These are phyloP conservation scores for Raddia guianensis DNA, from an alignment of 176 grass and related monocot species.

Conservation along the genomic window DNA sequence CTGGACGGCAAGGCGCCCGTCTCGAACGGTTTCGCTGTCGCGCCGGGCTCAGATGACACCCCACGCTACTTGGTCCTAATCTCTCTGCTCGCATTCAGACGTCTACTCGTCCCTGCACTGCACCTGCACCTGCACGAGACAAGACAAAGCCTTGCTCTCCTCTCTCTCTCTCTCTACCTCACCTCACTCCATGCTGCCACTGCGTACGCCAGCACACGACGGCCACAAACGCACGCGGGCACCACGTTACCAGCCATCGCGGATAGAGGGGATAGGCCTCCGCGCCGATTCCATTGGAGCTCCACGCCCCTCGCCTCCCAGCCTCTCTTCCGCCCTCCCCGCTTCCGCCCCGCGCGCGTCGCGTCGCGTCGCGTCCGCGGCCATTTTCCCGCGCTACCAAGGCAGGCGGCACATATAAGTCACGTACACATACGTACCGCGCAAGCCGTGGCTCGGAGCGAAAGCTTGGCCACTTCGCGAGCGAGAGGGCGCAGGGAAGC, in stretches of 20 bases:
- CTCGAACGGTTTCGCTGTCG: too few relatives aligned
- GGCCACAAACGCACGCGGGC: conserved; percentile 37
- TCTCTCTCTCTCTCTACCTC: not conserved
- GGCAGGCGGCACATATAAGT: not conserved
- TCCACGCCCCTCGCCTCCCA: conserved; percentile 40
- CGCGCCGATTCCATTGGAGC: conserved; percentile 48
- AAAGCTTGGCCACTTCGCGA: not conserved
- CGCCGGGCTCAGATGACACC: too few relatives aligned
- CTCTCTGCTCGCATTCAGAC: not conserved
- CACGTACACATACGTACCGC: not conserved
- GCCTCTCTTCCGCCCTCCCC: conserved; percentile 36
- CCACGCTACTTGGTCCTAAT: not conserved
- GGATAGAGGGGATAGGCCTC: conserved; percentile 63
- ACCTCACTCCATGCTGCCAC: not conserved
- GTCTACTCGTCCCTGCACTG: not conserved
- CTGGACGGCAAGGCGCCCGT: too few relatives aligned
- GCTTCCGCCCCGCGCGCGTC: conserved; percentile 19
- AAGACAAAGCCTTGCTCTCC: conserved; percentile 38
- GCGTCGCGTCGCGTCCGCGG: conserved; percentile 15
- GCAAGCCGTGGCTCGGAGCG: not conserved
- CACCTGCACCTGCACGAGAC: not conserved
- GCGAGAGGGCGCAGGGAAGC: not conserved
- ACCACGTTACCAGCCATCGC: conserved; percentile 36
- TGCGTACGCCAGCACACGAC: not conserved
- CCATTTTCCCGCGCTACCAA: conserved; percentile 14